phyloP scores from a whole-genome alignment of 139 green algal species.

The Tetradesmus lagerheimii region DNA sequence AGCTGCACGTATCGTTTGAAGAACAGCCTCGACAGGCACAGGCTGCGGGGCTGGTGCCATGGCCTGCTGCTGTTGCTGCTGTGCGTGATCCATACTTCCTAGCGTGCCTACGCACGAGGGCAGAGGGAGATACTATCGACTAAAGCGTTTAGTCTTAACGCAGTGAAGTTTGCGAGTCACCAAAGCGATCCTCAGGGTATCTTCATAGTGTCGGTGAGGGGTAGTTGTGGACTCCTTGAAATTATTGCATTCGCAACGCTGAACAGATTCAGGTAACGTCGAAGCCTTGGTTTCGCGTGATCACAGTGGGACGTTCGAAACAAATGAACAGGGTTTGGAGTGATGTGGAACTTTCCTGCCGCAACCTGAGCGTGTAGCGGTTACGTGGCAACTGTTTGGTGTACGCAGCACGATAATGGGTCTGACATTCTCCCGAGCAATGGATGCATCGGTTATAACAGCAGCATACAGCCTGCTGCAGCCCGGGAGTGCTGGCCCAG shows the following conservation, averaged over 20 bases:
- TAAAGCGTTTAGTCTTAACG: background rate
- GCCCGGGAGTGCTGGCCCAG: no score
- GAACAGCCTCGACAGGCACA: slow-evolving; percentile 47
- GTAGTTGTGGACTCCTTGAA: background rate
- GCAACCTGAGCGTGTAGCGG: no score
- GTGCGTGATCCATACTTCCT: background rate
- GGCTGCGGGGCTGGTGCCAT: background rate
- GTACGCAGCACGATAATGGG: no score
- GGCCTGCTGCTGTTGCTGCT: slow-evolving; percentile 8
- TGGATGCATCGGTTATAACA: no score
- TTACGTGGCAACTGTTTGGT: no score
- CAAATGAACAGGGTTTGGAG: background rate
- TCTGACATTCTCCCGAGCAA: no score
- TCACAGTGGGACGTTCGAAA: background rate
- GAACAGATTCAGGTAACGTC: background rate
- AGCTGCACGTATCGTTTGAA: slow-evolving; percentile 50
- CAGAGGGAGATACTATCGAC: background rate
- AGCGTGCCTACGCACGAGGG: background rate
- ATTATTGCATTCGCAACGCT: background rate
- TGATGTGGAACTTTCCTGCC: background rate
- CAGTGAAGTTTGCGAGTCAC: background rate
- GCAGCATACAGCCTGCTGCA: no score
- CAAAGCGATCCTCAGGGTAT: background rate
- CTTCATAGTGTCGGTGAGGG: background rate
- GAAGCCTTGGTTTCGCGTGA: background rate